Evolutionary conservation across 257 asterid genomes (phyloP), one percentile per base, ranked within the genome.

Genomic region (Leonotis leonurus): DNA sequence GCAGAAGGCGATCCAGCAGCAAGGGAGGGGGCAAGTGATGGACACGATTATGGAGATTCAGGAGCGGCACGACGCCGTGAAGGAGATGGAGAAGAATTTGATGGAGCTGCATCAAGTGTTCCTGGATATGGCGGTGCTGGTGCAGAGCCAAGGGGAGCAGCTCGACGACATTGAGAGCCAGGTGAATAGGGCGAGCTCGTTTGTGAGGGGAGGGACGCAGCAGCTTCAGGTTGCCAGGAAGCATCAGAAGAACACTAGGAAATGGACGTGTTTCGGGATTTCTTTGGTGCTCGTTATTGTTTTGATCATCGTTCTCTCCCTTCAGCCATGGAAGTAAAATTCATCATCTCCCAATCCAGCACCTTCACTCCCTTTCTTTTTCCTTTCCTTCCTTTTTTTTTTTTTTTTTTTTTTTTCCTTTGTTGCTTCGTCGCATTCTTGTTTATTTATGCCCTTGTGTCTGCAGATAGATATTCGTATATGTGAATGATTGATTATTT

Each of bases 1-100:
- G 17, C 90, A 83, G 78, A 83, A 83, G 83, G 94, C 94, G 71
- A 85, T 85, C n/a, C 88, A 81, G 73, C 70, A 81, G 72, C 94
- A 83, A 73, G 94, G 94, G 46, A 73, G 94, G 60, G 94, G 90
- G 24, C 83, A 80, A 72, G 87, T 85, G 33, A 72, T 82, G 87
- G 89, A 80, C 17, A 76, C 89, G 12, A 67, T 80, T 0, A 54
- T 78, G 83, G 94, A 85, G 79, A 80, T 80, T 54, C 85, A 76
- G 36, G 94, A 85, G 56, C 62, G 94, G 65, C 91, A 81, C 63
- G 95, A 81, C 18, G 95, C 86, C 17, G 91, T 81, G 39, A 81
- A 65, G 77, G 83, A 86, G 26, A 69, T 86, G 64, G 90, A 86
- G 82, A 79, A 56, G 84, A 86, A 75, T 48, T 25, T 86, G 83